Conservation (phyloP, 495 filamentous ascomycete genomes). For the Aspergillus egyptiacus region DNA sequence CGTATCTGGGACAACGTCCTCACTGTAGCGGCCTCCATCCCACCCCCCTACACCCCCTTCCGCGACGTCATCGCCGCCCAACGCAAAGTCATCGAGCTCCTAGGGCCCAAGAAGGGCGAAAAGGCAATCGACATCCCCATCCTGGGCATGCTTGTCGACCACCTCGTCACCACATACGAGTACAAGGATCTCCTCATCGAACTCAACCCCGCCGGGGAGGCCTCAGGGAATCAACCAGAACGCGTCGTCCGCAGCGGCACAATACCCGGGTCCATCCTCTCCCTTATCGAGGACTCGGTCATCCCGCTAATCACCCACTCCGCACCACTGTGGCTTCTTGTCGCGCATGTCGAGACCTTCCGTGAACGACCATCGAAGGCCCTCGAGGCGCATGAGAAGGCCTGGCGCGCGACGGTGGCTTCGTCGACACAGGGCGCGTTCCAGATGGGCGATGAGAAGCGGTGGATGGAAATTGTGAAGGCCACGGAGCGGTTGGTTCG, state of each 20-base stretch:
- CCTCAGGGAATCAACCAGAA: no score
- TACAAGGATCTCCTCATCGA: conserved; percentile 35
- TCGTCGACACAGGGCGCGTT: conserved; percentile 44
- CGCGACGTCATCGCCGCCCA: conserved; percentile 68
- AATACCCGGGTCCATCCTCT: conserved; percentile 53
- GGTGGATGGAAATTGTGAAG: conserved; percentile 42
- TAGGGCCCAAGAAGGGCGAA: conserved; percentile 62
- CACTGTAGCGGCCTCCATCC: conserved; percentile 70
- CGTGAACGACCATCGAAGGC: conserved; percentile 59
- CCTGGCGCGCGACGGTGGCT: conserved; percentile 65
- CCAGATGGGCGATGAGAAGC: conserved; percentile 45
- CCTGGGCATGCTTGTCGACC: conserved; percentile 61
- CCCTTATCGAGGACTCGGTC: conserved; percentile 64
- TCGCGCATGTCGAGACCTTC: conserved; percentile 66
- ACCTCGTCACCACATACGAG: conserved; percentile 52
- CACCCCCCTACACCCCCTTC: conserved; percentile 64
- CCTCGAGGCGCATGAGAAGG: conserved; percentile 78
- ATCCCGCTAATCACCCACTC: conserved; percentile 79
- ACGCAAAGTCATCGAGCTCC: conserved; percentile 66
- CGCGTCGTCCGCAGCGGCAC: conserved; percentile 38
- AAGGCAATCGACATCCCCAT: conserved; percentile 69
- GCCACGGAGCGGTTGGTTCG: conserved; percentile 44
- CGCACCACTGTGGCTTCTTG: conserved; percentile 65
- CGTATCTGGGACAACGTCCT: conserved; percentile 96
- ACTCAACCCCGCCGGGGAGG: conserved; percentile 23